Base-by-base conservation (phyloP, 352 stramenopile genomes). In the Globisporangium perplexum region DNA sequence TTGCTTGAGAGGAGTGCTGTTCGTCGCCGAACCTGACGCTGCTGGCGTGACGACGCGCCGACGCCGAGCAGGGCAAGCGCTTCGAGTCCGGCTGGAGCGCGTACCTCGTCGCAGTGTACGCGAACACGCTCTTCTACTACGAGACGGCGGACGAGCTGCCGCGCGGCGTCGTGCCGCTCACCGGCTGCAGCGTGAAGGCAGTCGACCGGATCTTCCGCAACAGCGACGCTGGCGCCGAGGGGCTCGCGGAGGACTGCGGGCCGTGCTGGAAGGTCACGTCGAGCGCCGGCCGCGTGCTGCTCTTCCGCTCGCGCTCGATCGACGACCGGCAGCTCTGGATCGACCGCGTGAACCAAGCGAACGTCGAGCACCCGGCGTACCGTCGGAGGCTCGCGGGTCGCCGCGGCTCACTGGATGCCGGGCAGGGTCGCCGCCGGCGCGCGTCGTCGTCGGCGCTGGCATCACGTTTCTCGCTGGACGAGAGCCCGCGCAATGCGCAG, bases 251-350 rank as follows among this genome's bases (percentile, higher is more conserved):
- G 15, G 74, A 84, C 20, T 89, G 78, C 23, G 79, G 79, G 1
- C 76, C 76, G 33, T 90, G 79, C 67, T 90, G 76, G 74, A 88
- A 90, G 53, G 18, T 90, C 42, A 88, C 72, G 59, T 84, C 74
- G 10, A 71, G 51, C 30, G 66, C 63, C 12, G 74, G 72, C 0
- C 74, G 79, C 12, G 71, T 85, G 45, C 48, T 90, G 41, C 66
- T 90, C 39, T 90, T 90, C 54, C 77, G 79, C 11, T 68, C 77
- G n/a, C 63, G 67, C 14, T 79, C 72, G 20, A 59, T 68, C 24
- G 72, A 85, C 20, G 58, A 68, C 17, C 71, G 79, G 1, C 26
- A 72, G 7, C 57, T 74, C 20, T 90, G 79, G 79, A 72, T 90
- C 24, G 61, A 81, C 5, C 60, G 59, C 48, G 48, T 90, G 3